Percentiles rank a stretch among this genome's conserved stretches.
These are phyloP conservation scores for Didymella keratinophila DNA, from an alignment of 2,329 filamentous ascomycete genomes.

Conservation along the genomic window DNA sequence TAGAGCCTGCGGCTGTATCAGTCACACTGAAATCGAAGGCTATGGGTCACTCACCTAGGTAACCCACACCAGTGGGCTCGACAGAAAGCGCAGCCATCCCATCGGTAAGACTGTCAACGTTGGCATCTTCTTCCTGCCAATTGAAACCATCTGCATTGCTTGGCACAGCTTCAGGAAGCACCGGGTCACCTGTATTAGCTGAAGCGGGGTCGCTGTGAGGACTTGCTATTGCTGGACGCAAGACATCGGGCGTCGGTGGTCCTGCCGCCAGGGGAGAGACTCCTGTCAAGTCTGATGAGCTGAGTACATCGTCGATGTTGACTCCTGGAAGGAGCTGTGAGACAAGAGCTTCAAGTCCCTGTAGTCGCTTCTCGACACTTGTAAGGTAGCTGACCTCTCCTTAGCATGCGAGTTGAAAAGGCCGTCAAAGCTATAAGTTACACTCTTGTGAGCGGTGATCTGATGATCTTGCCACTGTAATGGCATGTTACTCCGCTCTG, in stretches of 20 bases:
- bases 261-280: conserved; percentile 12
- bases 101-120: conserved; percentile 33
- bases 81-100: conserved; percentile 40
- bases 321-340: conserved; percentile 33
- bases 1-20: conserved; percentile 27
- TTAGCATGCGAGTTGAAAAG: neutral
- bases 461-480: conserved; percentile 35
- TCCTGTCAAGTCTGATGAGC: conserved; percentile 24
- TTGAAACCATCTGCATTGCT: conserved; percentile 37
- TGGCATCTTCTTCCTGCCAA: conserved; percentile 34
- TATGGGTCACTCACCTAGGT: conserved; percentile 25
- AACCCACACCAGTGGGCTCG: conserved; percentile 38
- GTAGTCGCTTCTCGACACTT: conserved; percentile 33
- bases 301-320: conserved; percentile 31
- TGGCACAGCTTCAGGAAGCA: conserved; percentile 37
- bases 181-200: conserved; percentile 24
- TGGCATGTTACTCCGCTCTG: conserved; percentile 31
- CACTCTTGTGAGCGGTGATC: conserved; percentile 37
- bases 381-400: conserved; percentile 27
- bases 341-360: conserved; percentile 29
- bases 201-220: conserved; percentile 21
- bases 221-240: conserved; percentile 19
- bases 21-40: neutral
- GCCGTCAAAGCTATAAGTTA: neutral
- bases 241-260: conserved; percentile 20